Base-by-base conservation (phyloP, 2,329 filamentous ascomycete genomes). In the Calycina herbarum region DNA sequence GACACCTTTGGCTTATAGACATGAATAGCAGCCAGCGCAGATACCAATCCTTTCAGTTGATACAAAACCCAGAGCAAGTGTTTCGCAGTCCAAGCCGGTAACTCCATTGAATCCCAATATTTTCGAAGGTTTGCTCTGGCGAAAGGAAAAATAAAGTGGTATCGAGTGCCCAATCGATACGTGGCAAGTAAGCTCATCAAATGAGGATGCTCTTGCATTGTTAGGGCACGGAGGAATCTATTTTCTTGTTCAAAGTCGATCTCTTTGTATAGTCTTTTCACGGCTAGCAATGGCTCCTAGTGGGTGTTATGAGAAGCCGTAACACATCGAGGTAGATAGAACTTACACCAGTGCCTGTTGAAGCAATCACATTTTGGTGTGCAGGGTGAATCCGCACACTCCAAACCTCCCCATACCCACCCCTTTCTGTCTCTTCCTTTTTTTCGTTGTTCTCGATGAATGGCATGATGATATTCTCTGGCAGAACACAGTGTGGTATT, bases 161-260 rank as follows among this genome's bases (percentile, higher is more conserved):
- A 72, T 17, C 65, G 62, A 0, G 35, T 45, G n/a, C 64, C 61
- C 20, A 64, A 63, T 13, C 61, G 58, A 56, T 67, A 76, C 0
- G 71, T 76, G 15, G 71, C 71, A 3, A 75, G 65, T 5, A 76
- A 70, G n/a, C 68, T 66, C 8, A 76, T 67, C 10, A 75, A 56
- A 42, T 76, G 70, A 13, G 57, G 57, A 61, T 70, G 68, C 20
- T 33, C 5, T 4, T 40, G 24, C 5, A 5, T 29, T 8, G 42
- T 57, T 3, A 67, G n/a, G 11, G 40, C 51, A 58, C 61, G 15
- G 64, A 40, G 57, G 7, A 66, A 66, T 5, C n/a, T 8, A 3
- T 48, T 56, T 61, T 69, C 68, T 8, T 10, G 11, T 20, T 40
- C 35, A 58, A 68, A 69, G 1, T 62, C 45, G 1, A 15, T 11